Base-by-base conservation (phyloP, 2,329 filamentous ascomycete species). In the Fusarium piperis region DNA sequence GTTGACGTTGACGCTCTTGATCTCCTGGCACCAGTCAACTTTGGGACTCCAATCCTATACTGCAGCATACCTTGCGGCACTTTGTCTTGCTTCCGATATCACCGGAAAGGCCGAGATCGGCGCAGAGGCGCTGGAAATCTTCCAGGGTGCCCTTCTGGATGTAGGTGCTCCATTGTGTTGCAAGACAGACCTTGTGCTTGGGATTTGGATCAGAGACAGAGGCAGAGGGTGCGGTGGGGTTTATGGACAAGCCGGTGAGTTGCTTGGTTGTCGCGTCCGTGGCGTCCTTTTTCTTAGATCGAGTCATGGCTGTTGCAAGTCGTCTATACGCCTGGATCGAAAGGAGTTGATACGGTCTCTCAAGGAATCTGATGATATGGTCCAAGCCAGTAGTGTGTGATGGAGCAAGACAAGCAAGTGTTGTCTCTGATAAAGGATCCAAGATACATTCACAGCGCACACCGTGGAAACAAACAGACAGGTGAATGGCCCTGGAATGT, bases 91-190 rank as follows among this genome's bases (percentile, higher is more conserved):
- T 87, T 0, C 64, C 57, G 18, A 84, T 80, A 2, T 80, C 60
- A 0, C 75, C 78, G 0, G 74, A 61, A 11, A 87, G 76, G 2
- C 80, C 83, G 18, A 88, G 75, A 64, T 87, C 84, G 0, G 20
- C 12, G 74, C 86, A 84, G 26, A 88, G 75, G 2, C 79, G 76
- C 61, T 84, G 82, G 82, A 84, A 88, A 66, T 85, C 82, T 6
- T 74, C 71, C 0, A 88, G 79, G 0, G 68, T 61, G 7, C 73
- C 72, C 28, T 71, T 61, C 20, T 78, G 74, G 18, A 80, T 79
- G 65, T 83, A 83, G 10, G 62, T 39, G 36, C 36, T 18, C 36
- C 36, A 39, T 18, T 39, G n/a, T 12, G 36, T 12, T 6, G 36
- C n/a, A 12, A 39, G n/a, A 18, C 18, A 18, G 10, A 18, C 36